Percentiles rank a stretch among this genome's conserved stretches.
Conservation (phyloP, 2,329 filamentous ascomycete species). For the Sarocladium kiliense region DNA sequence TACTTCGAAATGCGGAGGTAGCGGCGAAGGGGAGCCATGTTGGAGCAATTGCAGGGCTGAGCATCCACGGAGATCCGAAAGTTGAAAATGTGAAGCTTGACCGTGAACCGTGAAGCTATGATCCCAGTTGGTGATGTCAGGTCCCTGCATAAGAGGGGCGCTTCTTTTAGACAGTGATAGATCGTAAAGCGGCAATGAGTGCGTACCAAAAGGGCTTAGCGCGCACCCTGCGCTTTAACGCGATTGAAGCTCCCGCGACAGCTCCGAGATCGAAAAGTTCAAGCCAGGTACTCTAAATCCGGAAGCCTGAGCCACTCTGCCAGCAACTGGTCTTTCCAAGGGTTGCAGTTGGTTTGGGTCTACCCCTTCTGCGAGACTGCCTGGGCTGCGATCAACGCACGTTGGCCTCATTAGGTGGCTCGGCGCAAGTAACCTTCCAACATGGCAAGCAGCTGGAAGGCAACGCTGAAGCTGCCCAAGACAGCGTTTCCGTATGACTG, state of each 20-base stretch:
- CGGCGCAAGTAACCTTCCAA: slow-evolving; percentile 2
- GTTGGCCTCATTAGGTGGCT: not conserved
- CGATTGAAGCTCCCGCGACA: slow-evolving; percentile 1
- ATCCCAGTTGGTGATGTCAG: slow-evolving; percentile 1
- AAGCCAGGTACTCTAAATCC: not conserved
- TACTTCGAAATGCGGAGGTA: slow-evolving; percentile 90
- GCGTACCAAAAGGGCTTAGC: not conserved
- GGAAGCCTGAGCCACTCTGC: not conserved
- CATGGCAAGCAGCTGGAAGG: slow-evolving; percentile 62
- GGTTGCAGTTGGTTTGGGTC: no score
- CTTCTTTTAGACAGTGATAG: not conserved
- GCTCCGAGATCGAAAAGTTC: not conserved
- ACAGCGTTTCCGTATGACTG: slow-evolving; percentile 64
- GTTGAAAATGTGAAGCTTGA: not conserved
- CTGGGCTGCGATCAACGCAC: not conserved
- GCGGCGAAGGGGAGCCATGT: slow-evolving; percentile 81
- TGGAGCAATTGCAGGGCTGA: no score
- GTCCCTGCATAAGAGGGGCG: not conserved
- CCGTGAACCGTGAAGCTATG: not conserved
- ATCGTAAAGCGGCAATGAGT: not conserved
- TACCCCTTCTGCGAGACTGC: no score
- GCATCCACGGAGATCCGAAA: no score
- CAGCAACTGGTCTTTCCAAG: no score
- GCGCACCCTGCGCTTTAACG: not conserved
- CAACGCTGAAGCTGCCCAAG: slow-evolving; percentile 69